A percentile compares a stretch with the other conserved stretches of the same genome.
Conservation (phyloP, 192 early-diverging fungal species). For the Coemansia sp. region DNA sequence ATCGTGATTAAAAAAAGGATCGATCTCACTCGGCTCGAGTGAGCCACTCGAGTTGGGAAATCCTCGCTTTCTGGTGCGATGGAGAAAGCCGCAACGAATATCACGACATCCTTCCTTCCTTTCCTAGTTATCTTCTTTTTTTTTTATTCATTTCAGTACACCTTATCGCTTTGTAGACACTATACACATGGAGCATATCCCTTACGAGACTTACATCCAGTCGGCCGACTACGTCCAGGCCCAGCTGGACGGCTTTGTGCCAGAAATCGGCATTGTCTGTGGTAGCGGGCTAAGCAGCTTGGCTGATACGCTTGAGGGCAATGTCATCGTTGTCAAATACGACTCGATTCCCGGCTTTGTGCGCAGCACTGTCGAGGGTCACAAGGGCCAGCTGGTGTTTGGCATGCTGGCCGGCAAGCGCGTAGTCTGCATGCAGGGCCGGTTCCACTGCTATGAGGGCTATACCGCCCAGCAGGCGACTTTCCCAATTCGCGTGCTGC, state of each 20-base stretch:
- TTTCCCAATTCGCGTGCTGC: constrained; percentile 87
- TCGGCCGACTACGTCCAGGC: constrained; percentile 38
- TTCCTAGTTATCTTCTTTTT: neutral
- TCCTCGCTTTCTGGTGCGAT: neutral
- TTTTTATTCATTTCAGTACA: neutral
- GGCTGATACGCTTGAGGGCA: constrained; percentile 69
- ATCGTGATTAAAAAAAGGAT: neutral
- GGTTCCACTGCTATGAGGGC: constrained; percentile 93
- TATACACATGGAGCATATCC: constrained; percentile 23
- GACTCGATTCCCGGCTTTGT: constrained; percentile 87
- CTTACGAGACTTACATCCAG: constrained; percentile 40
- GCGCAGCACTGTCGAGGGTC: constrained; percentile 63
- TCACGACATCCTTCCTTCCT: neutral
- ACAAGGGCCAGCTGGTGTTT: constrained; percentile 73
- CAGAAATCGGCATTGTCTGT: constrained; percentile 80
- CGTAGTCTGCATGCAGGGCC: constrained; percentile 87
- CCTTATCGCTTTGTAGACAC: neutral
- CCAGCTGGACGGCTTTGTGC: constrained; percentile 27
- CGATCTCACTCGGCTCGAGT: neutral
- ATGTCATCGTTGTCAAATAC: constrained; percentile 68
- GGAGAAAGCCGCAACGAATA: neutral
- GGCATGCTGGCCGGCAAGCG: constrained; percentile 74
- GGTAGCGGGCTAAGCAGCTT: constrained; percentile 87
- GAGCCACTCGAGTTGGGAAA: neutral
- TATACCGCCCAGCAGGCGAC: constrained; percentile 75